Conservation (phyloP, 345 rosid species). For the Brassica carinata region DNA sequence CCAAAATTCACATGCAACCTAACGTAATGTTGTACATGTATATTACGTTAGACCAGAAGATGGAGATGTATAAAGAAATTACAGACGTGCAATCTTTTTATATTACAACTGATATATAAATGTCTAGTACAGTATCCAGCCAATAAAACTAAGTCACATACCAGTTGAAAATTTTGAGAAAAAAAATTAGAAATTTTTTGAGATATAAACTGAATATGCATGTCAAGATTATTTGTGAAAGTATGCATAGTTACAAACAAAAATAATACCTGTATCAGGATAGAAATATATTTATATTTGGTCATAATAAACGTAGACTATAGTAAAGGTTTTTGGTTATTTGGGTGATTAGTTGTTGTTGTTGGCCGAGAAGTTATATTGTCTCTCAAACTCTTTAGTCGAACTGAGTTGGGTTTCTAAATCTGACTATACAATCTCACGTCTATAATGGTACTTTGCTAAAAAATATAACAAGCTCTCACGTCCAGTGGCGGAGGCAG, state of each 20-base stretch:
- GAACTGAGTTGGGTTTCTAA: conserved; percentile 21
- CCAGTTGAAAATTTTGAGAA: neutral
- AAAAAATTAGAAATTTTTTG: neutral
- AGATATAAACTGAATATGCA: neutral
- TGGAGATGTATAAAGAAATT: neutral
- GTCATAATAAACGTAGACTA: neutral
- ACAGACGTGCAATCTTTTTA: neutral
- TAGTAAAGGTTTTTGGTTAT: neutral
- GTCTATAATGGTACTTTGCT: neutral
- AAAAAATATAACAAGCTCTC: no score
- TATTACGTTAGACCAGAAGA: neutral
- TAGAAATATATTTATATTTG: neutral
- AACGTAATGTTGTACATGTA: neutral
- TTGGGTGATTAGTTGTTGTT: neutral
- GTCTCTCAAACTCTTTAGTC: neutral
- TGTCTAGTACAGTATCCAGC: neutral
- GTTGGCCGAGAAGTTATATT: neutral
- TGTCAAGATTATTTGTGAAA: no score
- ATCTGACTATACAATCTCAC: conserved; percentile 6
- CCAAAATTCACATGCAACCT: conserved; percentile 24
- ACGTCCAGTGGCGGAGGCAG: no score
- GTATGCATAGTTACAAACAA: no score
- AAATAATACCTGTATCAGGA: neutral
- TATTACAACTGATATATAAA: neutral
- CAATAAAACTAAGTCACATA: neutral